A percentile compares a stretch with the other conserved stretches of the same genome.
Conservation (phyloP, 441 rosid species). For the Hypseocharis bilobata region DNA sequence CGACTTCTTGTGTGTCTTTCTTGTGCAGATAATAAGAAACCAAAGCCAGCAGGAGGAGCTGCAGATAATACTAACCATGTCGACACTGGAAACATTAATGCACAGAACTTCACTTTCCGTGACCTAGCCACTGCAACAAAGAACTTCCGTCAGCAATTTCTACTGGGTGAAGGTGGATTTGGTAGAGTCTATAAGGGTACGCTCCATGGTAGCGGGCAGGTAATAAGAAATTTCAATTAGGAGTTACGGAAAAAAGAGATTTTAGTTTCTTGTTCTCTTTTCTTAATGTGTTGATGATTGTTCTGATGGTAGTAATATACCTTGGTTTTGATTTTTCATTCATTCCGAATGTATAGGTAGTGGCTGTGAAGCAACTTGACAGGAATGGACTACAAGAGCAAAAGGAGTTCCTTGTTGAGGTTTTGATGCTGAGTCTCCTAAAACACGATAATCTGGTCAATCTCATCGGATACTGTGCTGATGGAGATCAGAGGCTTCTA, state of each 20-base stretch:
- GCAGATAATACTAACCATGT: constrained; percentile 11
- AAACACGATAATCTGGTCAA: constrained; percentile 61
- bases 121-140: constrained; percentile 77
- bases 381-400: constrained; percentile 53
- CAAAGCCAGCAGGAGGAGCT: constrained; percentile 10
- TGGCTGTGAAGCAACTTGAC: constrained; percentile 87
- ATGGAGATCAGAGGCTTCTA: constrained; percentile 90
- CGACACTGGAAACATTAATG: constrained; percentile 21
- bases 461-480: constrained; percentile 74
- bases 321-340: too few relatives aligned
- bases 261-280: not conserved
- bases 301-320: too few relatives aligned
- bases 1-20: not conserved
- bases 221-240: not conserved
- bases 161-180: constrained; percentile 78
- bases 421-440: constrained; percentile 37
- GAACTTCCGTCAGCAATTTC: constrained; percentile 68
- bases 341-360: constrained; percentile 52
- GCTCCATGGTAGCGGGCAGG: constrained; percentile 49
- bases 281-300: not conserved
- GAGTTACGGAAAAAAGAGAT: not conserved
- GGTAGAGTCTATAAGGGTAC: constrained; percentile 72
- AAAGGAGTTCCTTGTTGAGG: constrained; percentile 62
- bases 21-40: constrained; percentile 27
- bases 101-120: constrained; percentile 53